Conservation (phyloP, 2,329 filamentous ascomycete genomes). For the Aspergillus piperis region DNA sequence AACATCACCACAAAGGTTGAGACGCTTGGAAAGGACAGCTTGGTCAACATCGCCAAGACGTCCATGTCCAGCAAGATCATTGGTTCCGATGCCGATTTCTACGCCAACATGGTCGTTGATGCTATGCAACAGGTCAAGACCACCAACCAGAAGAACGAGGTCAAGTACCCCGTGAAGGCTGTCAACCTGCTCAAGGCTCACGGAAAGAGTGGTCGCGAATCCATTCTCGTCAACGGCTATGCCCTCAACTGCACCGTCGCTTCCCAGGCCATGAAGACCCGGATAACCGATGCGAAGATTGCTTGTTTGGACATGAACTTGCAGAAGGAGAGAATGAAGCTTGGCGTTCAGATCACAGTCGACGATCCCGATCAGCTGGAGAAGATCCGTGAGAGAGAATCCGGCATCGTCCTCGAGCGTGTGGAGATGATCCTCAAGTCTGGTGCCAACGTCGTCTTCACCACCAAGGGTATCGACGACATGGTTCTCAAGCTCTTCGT, state of each 20-base stretch:
- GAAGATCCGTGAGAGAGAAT: constrained; percentile 91
- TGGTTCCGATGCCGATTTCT: constrained; percentile 92
- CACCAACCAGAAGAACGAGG: constrained; percentile 84
- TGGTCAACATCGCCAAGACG: constrained; percentile 94
- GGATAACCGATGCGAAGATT: constrained; percentile 92
- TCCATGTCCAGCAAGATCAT: constrained; percentile 99
- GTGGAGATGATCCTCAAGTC: constrained; percentile 98
- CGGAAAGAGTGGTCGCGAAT: constrained; percentile 88
- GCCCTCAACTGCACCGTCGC: constrained; percentile 98
- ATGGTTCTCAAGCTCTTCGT: constrained; percentile 92
- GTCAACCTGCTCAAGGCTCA: constrained; percentile 99
- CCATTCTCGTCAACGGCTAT: constrained; percentile 90
- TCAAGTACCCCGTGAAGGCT: constrained; percentile 97
- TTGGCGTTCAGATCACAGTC: constrained; percentile 96
- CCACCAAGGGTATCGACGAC: constrained; percentile 98
- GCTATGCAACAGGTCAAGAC: constrained; percentile 94
- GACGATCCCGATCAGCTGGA: constrained; percentile 97
- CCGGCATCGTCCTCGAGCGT: constrained; percentile 88
- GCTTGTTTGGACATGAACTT: constrained; percentile 96
- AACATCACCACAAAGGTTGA: constrained; percentile 97
- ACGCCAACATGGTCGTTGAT: constrained; percentile 95
- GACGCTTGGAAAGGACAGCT: constrained; percentile 81
- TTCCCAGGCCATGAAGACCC: constrained; percentile 95
- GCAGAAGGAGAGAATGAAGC: constrained; percentile 98
- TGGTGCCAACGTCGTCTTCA: constrained; percentile 92